Evolutionary conservation across 345 rosid genomes (phyloP).

Genomic region (Populus simonii): DNA sequence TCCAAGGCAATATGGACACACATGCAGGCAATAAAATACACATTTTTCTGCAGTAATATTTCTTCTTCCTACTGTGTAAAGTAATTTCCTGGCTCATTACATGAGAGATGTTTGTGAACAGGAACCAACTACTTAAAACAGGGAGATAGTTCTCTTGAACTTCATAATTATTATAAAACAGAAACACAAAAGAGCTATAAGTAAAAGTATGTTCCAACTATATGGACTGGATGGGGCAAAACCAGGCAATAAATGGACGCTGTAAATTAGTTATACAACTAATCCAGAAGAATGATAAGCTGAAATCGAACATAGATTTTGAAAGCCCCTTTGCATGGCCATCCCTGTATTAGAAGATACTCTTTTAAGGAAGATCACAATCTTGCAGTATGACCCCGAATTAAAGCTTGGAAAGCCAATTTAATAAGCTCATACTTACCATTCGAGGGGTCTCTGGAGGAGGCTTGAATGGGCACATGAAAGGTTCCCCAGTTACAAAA

Average conservation of each 20-base stretch:
- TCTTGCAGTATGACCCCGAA: neutral
- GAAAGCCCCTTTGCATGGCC: neutral
- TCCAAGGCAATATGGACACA: neutral
- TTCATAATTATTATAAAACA: neutral
- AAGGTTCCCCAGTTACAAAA: slow-evolving; percentile 97
- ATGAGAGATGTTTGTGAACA: neutral
- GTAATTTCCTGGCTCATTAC: neutral
- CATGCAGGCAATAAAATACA: neutral
- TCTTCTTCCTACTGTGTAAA: neutral
- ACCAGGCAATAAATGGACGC: neutral
- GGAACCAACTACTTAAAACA: neutral
- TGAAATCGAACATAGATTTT: neutral
- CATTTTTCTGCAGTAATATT: neutral
- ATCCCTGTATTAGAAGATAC: neutral
- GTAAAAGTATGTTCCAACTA: neutral
- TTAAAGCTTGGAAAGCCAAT: neutral
- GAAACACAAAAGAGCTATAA: neutral
- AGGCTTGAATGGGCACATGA: slow-evolving; percentile 85
- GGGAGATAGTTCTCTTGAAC: neutral
- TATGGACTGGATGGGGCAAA: neutral
- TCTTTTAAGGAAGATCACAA: neutral
- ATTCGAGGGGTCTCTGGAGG: slow-evolving; percentile 74
- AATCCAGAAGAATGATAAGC: slow-evolving; percentile 3
- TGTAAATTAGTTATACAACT: neutral
- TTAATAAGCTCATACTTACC: slow-evolving; percentile 46